Evolutionary conservation across 345 rosid genomes (phyloP), one percentile per base, ranked within the genome.

Genomic region (Pelargonium nanum): DNA sequence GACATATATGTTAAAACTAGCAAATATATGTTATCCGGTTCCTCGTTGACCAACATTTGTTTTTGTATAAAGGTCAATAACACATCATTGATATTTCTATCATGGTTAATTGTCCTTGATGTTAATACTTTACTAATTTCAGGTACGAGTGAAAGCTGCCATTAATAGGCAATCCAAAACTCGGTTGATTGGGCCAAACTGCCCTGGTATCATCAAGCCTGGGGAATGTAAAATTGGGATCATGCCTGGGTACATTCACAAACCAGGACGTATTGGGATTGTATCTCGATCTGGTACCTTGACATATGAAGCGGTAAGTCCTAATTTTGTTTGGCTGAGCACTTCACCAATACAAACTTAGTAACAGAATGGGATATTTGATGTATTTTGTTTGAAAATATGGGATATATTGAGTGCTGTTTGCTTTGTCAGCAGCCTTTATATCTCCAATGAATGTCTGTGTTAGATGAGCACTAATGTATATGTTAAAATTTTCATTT

Each of bases 161-260:
- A 77, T 92, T 26, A 89, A 92, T 70, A 74, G 75, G 56, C 99
- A 93, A 71, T 85, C 96, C 6, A 93, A 80, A 80, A 93, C 99
- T 63, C 79, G 85, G 70, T 61, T 93, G 68, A 89, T 89, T 75
- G 97, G 99, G 66, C 99, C 99, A 53, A 93, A 93, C 77, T 89
- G 97, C 65, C 97, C 97, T 57, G 97, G 97, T 26, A 87, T 89
- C 63, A 89, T 89, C 26, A 89, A 89, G 61, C 97, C 97, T 67
- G 97, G 92, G 65, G 97, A 89, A 74, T 85, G 97, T 71, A 89
- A 87, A 73, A 85, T 89, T 62, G 97, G 97, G 54, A 89, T 89
- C 53, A 89, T 93, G 99, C 97, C 99, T 6, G 99, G 96, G 25
- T 93, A 93, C 65, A 89, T 93, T 76, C 97, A 93, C 75, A 93